Base-by-base conservation (phyloP, 225 moss, liverwort and hornwort species). In the Marchantia paleacea region DNA sequence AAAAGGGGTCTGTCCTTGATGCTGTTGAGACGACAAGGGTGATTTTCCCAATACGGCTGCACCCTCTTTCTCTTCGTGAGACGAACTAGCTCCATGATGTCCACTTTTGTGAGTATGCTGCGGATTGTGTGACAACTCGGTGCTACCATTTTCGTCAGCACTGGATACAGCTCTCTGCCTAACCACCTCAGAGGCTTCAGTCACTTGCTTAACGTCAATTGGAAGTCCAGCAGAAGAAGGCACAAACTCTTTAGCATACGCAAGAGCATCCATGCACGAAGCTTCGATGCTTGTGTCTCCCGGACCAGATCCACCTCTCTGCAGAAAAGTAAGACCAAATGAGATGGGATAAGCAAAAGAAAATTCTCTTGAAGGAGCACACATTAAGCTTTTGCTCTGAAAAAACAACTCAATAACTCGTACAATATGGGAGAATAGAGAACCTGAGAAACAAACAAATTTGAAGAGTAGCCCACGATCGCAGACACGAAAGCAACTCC, bases 261-360 rank as follows among this genome's bases (percentile, higher is more conserved):
- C 89, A 0, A 90, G 82, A 2, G 90, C 89, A 72, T 93, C 89
- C 20, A 89, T 82, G 69, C 88, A 87, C 22, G 91, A 84, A 8
- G 89, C 55, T 51, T 93, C 91, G 12, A 82, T 69, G 49, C 67
- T 57, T 25, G 77, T 69, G 28, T 93, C 92, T 64, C 87, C 91
- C 25, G 90, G 82, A 26, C 88, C 91, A 30, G 88, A 79, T 47
- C 69, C 53, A 18, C 85, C 89, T 78, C 90, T 86, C 92, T 92
- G 87, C 75, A 29, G 22, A 18, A 55, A 29, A 53, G 55, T 3
- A 19, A 5, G 16, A 20, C 13, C 54, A 47, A 29, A 76, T 6
- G 10, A 76, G 16, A 57, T 0, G 53, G 24, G 13, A 29, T 26
- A n/a, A n/a, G n/a, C n/a, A n/a, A n/a, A 9, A 57, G 1, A 57